Base-by-base conservation (phyloP, 2,329 filamentous ascomycete genomes). In the Cladophialophora yegresii region DNA sequence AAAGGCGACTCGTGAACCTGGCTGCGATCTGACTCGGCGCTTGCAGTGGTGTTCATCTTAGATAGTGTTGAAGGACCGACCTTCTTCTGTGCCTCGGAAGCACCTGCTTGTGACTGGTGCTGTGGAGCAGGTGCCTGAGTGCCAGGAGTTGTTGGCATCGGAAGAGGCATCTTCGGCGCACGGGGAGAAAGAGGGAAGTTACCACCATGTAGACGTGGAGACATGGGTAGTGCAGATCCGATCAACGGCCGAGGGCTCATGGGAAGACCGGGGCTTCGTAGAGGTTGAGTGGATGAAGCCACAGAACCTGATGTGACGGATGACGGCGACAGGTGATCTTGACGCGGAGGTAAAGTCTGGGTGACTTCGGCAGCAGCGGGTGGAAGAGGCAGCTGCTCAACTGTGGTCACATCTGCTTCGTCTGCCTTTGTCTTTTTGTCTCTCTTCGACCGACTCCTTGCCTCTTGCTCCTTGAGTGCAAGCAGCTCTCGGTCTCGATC, bases 371-470 rank as follows among this genome's bases (percentile, higher is more conserved):
- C 20, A 50, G 45, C 45, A 55, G 26, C 12, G 28, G 57, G 61
- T 36, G 51, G 64, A 10, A 36, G 60, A 58, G 64, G 62, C 33
- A 56, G 40, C 12, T 57, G 53, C 47, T 63, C 61, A 5, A 59
- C 58, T 33, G 49, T 56, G 5, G 63, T 32, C 4, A 22, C 50
- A 49, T 45, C 33, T 83, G 82, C 70, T 80, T 82, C 70, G 81
- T 81, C 65, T 79, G 80, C n/a, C 45, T 63, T 63, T n/a, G 82
- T 71, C 86, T 81, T 68, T 80, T 82, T 73, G 84, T 87, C 75
- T 83, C 90, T 91, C 75, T 90, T 91, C 0, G 90, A 93, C 32
- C 85, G 78, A 75, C 89, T 92, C 64, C 89, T 84, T 30, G 84
- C 82, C 72, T 91, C 88, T 71, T 92, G 87, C 72, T 87, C 85